A percentile compares a stretch with the other conserved stretches of the same genome.
These are phyloP conservation scores for Modicella reniformis DNA, from an alignment of 371 early-diverging fungal genomes.

Conservation along the genomic window DNA sequence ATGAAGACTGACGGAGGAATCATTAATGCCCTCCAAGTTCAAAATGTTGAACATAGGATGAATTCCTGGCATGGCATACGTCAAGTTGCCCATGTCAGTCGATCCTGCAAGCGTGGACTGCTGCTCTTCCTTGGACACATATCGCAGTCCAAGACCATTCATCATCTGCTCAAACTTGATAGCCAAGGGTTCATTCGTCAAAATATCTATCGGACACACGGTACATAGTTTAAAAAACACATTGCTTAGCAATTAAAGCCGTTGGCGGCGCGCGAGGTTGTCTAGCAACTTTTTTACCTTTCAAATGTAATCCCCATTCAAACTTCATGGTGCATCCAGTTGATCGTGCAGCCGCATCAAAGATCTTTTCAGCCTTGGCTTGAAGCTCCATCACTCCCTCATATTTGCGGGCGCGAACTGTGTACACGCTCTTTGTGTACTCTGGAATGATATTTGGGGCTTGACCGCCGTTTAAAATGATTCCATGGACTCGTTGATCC, in stretches of 20 bases:
- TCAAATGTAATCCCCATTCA: constrained; percentile 54
- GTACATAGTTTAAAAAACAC: too few species aligned
- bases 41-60: constrained; percentile 68
- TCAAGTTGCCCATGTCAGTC: constrained; percentile 74
- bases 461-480: constrained; percentile 63
- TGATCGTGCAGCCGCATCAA: constrained; percentile 61
- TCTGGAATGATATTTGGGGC: constrained; percentile 61
- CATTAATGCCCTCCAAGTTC: constrained; percentile 44
- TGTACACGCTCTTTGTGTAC: constrained; percentile 56
- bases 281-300: too few species aligned
- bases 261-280: not conserved
- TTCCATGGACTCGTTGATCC: constrained; percentile 65
- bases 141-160: constrained; percentile 38
- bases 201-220: too few species aligned
- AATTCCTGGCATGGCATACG: constrained; percentile 64
- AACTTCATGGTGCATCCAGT: constrained; percentile 64
- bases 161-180: constrained; percentile 58
- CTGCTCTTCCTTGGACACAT: constrained; percentile 40
- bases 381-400: constrained; percentile 55
- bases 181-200: constrained; percentile 59
- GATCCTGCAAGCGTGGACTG: constrained; percentile 50
- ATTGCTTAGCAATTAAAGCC: not conserved
- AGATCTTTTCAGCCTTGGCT: constrained; percentile 53
- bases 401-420: constrained; percentile 58
- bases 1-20: constrained; percentile 55